Percentiles rank a stretch among this genome's conserved stretches.
These are phyloP conservation scores for Mucor racemosus DNA, from an alignment of 371 early-diverging fungal species.

Conservation along the genomic window DNA sequence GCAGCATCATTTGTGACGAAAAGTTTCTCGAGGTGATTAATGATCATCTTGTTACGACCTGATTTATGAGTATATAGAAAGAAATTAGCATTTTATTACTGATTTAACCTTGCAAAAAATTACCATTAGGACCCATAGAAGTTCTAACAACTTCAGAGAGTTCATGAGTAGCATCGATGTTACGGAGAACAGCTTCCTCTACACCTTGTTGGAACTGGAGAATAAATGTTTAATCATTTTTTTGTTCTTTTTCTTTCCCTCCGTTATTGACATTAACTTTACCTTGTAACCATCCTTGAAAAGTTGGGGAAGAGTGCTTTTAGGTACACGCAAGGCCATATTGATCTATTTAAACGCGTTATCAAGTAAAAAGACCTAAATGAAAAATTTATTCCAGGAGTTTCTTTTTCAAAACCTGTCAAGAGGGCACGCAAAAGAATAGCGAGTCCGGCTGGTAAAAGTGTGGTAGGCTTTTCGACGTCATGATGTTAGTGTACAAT, in stretches of 20 bases:
- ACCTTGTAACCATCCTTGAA: conserved; percentile 98
- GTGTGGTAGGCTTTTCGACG: not conserved
- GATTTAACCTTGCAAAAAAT: not conserved
- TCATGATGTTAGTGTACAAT: not conserved
- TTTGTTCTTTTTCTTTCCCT: not conserved
- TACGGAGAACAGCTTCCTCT: conserved; percentile 95
- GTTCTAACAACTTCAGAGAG: conserved; percentile 91
- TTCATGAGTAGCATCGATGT: conserved; percentile 93
- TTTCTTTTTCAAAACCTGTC: conserved; percentile 11
- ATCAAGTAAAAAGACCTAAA: conserved; percentile 10
- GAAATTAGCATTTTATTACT: not conserved
- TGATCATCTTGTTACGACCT: conserved; percentile 99
- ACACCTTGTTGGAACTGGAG: conserved; percentile 90
- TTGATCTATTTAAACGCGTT: conserved; percentile 33
- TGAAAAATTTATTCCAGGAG: conserved; percentile 7
- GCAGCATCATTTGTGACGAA: conserved; percentile 99
- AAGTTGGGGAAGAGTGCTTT: conserved; percentile 85
- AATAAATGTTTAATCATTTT: not conserved
- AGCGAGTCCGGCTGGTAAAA: not conserved
- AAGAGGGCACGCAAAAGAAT: not conserved
- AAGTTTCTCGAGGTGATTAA: conserved; percentile 96
- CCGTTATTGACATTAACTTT: not conserved
- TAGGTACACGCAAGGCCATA: conserved; percentile 95
- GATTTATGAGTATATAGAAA: not conserved
- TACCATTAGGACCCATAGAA: conserved; percentile 97